Evolutionary conservation across 805 yeast species (phyloP).

Genomic region (Hanseniaspora jakobsenii): DNA sequence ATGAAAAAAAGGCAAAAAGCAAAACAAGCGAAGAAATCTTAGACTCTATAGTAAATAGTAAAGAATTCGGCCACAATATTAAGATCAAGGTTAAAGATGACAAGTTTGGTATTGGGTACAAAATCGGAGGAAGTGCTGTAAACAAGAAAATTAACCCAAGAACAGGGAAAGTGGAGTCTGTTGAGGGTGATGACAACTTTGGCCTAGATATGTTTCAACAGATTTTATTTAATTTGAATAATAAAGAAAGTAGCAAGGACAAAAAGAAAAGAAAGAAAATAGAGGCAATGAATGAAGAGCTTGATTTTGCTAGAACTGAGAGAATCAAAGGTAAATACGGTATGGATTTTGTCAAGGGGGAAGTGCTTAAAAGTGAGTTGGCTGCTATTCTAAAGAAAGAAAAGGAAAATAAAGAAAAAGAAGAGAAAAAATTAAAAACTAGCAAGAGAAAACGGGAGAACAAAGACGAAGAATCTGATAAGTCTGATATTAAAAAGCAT

Average conservation of each 20-base stretch:
- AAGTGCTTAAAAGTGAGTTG: constrained; percentile 49
- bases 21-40: constrained; percentile 14
- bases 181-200: constrained; percentile 48
- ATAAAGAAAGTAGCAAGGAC: constrained; percentile 40
- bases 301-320: constrained; percentile 57
- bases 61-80: constrained; percentile 33
- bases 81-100: constrained; percentile 75
- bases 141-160: constrained; percentile 31
- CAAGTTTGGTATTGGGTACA: constrained; percentile 64
- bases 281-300: constrained; percentile 47
- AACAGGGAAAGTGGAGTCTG: constrained; percentile 13
- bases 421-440: constrained; percentile 23
- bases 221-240: constrained; percentile 77
- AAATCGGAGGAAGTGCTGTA: constrained; percentile 37
- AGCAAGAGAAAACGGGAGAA: constrained; percentile 26
- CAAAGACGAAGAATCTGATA: constrained; percentile 23
- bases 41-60: constrained; percentile 14
- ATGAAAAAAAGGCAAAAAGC: constrained; percentile 8
- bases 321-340: constrained; percentile 79
- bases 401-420: constrained; percentile 21
- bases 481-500: constrained; percentile 22
- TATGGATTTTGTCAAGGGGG: constrained; percentile 76
- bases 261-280: constrained; percentile 13
- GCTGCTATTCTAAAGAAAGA: constrained; percentile 22
- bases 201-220: constrained; percentile 91